phyloP scores from a whole-genome alignment of 331 rosid genomes.

The Spiraea crenata region DNA sequence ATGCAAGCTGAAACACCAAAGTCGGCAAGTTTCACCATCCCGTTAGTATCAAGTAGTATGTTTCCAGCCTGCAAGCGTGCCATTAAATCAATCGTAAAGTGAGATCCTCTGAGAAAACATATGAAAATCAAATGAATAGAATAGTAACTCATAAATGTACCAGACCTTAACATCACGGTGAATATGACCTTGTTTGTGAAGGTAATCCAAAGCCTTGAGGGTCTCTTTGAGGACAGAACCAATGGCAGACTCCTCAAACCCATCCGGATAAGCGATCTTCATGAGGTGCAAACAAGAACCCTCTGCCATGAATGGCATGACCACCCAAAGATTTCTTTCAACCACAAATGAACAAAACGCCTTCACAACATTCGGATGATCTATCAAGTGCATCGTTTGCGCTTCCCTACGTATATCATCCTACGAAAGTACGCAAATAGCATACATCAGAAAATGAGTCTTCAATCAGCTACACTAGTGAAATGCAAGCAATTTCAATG shows the following conservation, averaged over 20 bases:
- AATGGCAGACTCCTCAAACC: conserved; percentile 84
- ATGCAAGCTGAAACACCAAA: conserved; percentile 97
- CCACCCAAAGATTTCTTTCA: conserved; percentile 79
- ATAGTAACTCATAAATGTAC: not conserved
- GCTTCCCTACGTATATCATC: conserved; percentile 86
- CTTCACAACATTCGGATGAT: conserved; percentile 81
- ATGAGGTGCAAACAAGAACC: conserved; percentile 96
- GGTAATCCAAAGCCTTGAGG: conserved; percentile 86
- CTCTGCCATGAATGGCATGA: conserved; percentile 95
- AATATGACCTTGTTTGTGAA: conserved; percentile 91
- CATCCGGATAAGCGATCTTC: conserved; percentile 84
- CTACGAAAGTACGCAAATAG: conserved; percentile 26
- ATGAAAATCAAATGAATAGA: not conserved
- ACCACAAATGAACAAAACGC: conserved; percentile 90
- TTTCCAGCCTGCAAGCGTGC: conserved; percentile 73
- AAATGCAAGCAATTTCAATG: not conserved
- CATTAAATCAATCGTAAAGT: conserved; percentile 5
- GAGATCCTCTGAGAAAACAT: not conserved
- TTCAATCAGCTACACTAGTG: not conserved
- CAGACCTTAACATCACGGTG: conserved; percentile 90
- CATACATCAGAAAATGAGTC: not conserved
- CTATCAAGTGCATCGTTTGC: conserved; percentile 87
- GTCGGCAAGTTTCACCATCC: conserved; percentile 85
- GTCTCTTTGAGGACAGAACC: conserved; percentile 81
- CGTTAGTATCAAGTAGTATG: conserved; percentile 72